phyloP scores from a whole-genome alignment of 352 stramenopile genomes.

The Vaucheria bursata region DNA sequence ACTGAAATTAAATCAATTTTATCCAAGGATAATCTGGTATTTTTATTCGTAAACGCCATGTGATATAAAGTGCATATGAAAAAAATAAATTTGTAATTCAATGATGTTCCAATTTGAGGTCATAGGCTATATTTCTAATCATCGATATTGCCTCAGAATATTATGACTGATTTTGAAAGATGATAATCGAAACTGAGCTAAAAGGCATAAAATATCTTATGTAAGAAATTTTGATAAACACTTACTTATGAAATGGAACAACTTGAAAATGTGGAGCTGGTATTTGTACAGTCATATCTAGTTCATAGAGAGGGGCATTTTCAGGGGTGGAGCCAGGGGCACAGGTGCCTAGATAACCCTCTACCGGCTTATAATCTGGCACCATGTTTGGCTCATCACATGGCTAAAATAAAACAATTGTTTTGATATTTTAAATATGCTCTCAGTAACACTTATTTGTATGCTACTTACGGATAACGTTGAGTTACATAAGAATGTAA shows the following conservation, averaged over 20 bases:
- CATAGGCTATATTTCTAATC: background rate
- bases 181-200: background rate
- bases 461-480: too few relatives aligned
- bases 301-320: background rate
- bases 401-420: too few relatives aligned
- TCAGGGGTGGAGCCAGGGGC: background rate
- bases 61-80: background rate
- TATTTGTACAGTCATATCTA: background rate
- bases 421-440: too few relatives aligned
- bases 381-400: background rate
- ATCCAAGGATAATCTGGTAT: too few relatives aligned
- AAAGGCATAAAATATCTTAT: background rate
- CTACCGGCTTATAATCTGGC: background rate
- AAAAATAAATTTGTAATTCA: background rate
- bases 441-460: too few relatives aligned
- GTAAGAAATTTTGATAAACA: background rate
- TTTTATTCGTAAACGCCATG: background rate
- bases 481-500: too few relatives aligned
- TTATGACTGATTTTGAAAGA: background rate
- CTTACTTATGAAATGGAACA: background rate
- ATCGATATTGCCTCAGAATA: background rate
- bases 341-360: background rate
- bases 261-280: background rate
- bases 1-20: too few relatives aligned
- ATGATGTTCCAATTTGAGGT: background rate